phyloP scores from a whole-genome alignment of 1,284 basidiomycete genomes.

The Pascua sp. region DNA sequence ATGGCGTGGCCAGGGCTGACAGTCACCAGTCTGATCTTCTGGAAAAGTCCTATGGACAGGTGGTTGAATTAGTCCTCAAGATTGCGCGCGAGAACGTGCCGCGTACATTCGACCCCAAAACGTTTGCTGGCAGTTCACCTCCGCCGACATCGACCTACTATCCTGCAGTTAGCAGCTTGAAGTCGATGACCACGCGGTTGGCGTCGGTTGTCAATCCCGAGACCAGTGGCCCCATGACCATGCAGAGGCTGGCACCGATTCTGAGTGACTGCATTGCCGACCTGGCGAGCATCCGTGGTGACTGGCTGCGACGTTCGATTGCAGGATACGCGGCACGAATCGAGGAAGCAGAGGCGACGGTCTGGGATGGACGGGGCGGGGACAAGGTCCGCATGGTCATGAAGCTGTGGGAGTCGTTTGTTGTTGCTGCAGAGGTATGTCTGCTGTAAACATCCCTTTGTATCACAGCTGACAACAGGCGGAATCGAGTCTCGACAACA shows the following conservation, averaged over 20 bases:
- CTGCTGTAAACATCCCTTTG: neutral
- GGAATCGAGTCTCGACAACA: slow-evolving; percentile 39
- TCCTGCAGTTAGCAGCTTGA: slow-evolving; percentile 25
- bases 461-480: slow-evolving; percentile 23
- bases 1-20: neutral
- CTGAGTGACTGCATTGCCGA: slow-evolving; percentile 25
- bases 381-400: slow-evolving; percentile 35
- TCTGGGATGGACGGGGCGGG: slow-evolving; percentile 31
- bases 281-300: slow-evolving; percentile 30
- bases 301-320: slow-evolving; percentile 33
- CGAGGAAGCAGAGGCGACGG: slow-evolving; percentile 36
- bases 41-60: slow-evolving; percentile 35
- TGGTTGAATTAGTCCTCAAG: slow-evolving; percentile 36
- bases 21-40: slow-evolving; percentile 19
- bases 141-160: slow-evolving; percentile 24
- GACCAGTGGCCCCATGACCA: slow-evolving; percentile 28
- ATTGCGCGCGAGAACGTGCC: slow-evolving; percentile 22
- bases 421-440: slow-evolving; percentile 40
- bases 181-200: slow-evolving; percentile 23
- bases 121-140: slow-evolving; percentile 1
- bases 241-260: slow-evolving; percentile 24
- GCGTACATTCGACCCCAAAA: slow-evolving; percentile 9
- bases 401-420: slow-evolving; percentile 34
- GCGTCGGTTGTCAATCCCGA: slow-evolving; percentile 20
- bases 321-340: slow-evolving; percentile 21